Conservation (phyloP, 192 early-diverging fungal genomes). For the Coemansia sp. region DNA sequence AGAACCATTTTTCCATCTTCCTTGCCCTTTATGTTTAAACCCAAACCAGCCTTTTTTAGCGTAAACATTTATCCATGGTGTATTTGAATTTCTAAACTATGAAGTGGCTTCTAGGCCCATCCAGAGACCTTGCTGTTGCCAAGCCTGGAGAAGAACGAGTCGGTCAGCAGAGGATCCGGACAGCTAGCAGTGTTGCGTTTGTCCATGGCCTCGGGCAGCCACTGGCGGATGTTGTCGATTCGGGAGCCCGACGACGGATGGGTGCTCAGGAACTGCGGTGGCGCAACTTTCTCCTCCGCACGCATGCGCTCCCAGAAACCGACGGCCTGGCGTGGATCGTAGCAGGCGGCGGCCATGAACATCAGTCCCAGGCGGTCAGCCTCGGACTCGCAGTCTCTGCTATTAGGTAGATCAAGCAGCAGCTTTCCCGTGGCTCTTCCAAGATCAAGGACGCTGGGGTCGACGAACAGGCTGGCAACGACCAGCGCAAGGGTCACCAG, state of each 20-base stretch:
- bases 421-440: slow-evolving; percentile 66
- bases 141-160: slow-evolving; percentile 21
- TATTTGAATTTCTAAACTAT: too few relatives aligned
- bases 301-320: slow-evolving; percentile 87
- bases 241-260: slow-evolving; percentile 78
- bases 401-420: slow-evolving; percentile 83
- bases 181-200: slow-evolving; percentile 47
- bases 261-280: slow-evolving; percentile 76
- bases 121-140: neutral
- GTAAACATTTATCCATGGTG: too few relatives aligned
- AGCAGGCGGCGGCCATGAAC: slow-evolving; percentile 93
- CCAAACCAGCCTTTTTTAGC: neutral
- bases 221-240: slow-evolving; percentile 59
- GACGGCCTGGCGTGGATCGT: slow-evolving; percentile 77
- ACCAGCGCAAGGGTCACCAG: slow-evolving; percentile 62
- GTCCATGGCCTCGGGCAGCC: slow-evolving; percentile 43
- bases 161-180: slow-evolving; percentile 14
- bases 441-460: slow-evolving; percentile 59
- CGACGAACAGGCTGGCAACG: slow-evolving; percentile 65
- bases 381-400: slow-evolving; percentile 85
- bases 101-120: neutral
- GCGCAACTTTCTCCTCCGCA: slow-evolving; percentile 26
- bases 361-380: slow-evolving; percentile 88
- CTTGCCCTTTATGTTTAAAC: too few relatives aligned
- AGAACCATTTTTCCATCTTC: too few relatives aligned